Base-by-base conservation (phyloP, 2,329 filamentous ascomycete species). In the Fusarium veterinarium region DNA sequence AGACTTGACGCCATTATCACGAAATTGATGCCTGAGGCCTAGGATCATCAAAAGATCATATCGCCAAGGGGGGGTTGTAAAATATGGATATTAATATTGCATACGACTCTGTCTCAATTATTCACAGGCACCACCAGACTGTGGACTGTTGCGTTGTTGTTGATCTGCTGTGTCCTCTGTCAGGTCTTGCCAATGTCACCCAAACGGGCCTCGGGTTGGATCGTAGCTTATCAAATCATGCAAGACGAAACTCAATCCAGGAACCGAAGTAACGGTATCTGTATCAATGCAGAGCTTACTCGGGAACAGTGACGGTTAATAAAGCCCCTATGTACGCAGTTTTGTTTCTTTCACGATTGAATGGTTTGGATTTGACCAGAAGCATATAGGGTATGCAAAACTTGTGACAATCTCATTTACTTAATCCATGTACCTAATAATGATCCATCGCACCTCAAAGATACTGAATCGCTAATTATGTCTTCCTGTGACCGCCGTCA, bases 311-410 rank as follows among this genome's bases (percentile, higher is more conserved):
- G 0, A 52, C 13, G 3, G 0, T 20, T 12, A 7, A 16, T 1
- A 20, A 1, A 16, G 17, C 2, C 3, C 3, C 2, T 17, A 7
- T 5, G 1, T 0, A 9, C 1, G 19, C 5, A 6, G 1, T 0
- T 17, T 16, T 5, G 0, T 0, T 6, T n/a, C 2, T 28, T 28
- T 52, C 9, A 25, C 2, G 11, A 6, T 12, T 1, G 10, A 20
- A 38, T 12, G 0, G 2, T 12, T 9, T 1, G 4, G 2, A 4
- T 6, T 7, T 12, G 1, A 28, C 13, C 0, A 1, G 9, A 16
- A 16, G 23, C 3, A 1, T 12, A 4, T 6, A n/a, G 19, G 33
- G 17, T 38, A n/a, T n/a, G 17, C 23, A 12, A 52, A 28, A 19
- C 31, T 33, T 10, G 12, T 19, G 6, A 14, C 16, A 20, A 25